Percentiles rank a stretch among this genome's conserved stretches.
These are phyloP conservation scores for Bipolaris sorokiniana DNA, from an alignment of 2,329 filamentous ascomycete species.

Conservation along the genomic window DNA sequence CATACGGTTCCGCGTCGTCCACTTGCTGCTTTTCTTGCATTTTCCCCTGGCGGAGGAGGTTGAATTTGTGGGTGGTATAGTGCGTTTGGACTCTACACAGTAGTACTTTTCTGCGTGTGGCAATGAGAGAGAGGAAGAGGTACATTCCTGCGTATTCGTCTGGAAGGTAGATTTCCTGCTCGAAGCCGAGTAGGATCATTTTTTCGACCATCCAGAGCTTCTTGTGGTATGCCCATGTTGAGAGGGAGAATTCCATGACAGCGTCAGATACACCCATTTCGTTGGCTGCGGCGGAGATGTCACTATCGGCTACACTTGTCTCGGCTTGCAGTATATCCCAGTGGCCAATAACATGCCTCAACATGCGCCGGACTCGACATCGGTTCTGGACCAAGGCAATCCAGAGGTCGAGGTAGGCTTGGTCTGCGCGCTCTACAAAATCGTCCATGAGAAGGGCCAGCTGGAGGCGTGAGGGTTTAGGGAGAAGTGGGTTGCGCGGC, in stretches of 20 bases:
- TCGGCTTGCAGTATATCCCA: conserved; percentile 86
- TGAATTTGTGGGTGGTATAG: conserved; percentile 10
- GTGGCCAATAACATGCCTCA: conserved; percentile 81
- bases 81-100: conserved; percentile 28
- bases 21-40: conserved; percentile 20
- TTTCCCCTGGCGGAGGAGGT: conserved; percentile 2
- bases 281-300: conserved; percentile 48
- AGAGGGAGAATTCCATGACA: conserved; percentile 72
- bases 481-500: conserved; percentile 51
- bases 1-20: conserved; percentile 18
- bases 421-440: conserved; percentile 62
- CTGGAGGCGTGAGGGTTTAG: conserved; percentile 74
- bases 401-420: conserved; percentile 83
- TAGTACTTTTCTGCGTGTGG: conserved; percentile 29
- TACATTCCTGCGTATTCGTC: conserved; percentile 91
- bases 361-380: conserved; percentile 84
- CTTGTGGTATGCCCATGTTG: conserved; percentile 87
- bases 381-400: conserved; percentile 88
- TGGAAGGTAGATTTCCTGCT: conserved; percentile 85
- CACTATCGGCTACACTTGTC: conserved; percentile 58
- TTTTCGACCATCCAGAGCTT: conserved; percentile 88
- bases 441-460: conserved; percentile 72
- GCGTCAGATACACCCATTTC: conserved; percentile 48
- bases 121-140: conserved; percentile 59
- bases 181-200: conserved; percentile 90